Base-by-base conservation (phyloP, 345 rosid genomes). In the Populus nigra region DNA sequence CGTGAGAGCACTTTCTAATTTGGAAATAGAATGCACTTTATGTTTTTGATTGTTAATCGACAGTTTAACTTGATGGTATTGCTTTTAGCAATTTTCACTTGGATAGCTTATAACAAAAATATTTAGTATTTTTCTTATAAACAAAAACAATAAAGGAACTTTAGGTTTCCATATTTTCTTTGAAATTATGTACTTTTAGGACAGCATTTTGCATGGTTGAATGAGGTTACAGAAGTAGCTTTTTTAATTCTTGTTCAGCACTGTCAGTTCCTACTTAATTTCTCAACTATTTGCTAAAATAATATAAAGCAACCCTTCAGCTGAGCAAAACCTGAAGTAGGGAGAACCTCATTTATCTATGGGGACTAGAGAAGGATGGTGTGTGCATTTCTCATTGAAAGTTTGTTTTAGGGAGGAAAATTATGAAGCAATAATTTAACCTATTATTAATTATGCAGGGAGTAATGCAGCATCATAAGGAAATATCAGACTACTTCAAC, bases 401-500 rank as follows among this genome's bases (percentile, higher is more conserved):
- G 39, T 74, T 62, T 63, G 23, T 23, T 70, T 62, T 15, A 33
- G 22, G 6, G 23, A 43, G 57, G 62, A 11, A 76, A 41, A 7
- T 41, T 70, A 27, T 63, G 50, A 53, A 57, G 69, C 31, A 9
- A 77, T 67, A 72, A 25, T n/a, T 16, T 59, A 8, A 15, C 33
- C 36, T 41, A 9, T 39, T 55, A 45, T 33, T 71, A 50, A 68
- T 84, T 66, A 9, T 83, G 81, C 85, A 95, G 97, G 99, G 99
- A 39, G 76, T 96, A 72, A 83, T 93, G 86, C 87, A 83, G 81
- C 87, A 93, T 77, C 97, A 93, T 77, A 63, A 79, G 38, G 89
- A 85, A 16, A 87, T 96, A 12, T 89, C 83, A 36, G 91, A 92
- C 7, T 96, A 96, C 91, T 91, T 96, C 86, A 92, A 91, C 75